Conservation (phyloP, 768 basidiomycete species). For the Cyclocybe cylindracea region DNA sequence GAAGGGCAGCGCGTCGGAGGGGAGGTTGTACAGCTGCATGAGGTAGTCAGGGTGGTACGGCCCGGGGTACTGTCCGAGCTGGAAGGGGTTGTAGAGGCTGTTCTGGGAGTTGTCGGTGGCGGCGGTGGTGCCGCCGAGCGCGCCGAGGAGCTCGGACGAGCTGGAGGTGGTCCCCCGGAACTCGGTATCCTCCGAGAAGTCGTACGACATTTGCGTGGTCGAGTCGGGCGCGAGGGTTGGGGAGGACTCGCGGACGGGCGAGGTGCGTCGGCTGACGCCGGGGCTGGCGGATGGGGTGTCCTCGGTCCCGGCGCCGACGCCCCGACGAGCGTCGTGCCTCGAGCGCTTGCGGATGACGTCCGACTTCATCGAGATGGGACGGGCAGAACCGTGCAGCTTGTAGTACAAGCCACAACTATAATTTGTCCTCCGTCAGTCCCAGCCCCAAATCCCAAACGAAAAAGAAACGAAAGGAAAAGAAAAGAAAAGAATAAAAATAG, state of each 20-base stretch:
- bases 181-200: constrained; percentile 47
- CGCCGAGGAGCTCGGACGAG: constrained; percentile 56
- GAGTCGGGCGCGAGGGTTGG: constrained; percentile 74
- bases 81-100: constrained; percentile 31
- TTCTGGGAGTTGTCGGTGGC: constrained; percentile 22
- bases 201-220: constrained; percentile 58
- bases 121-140: constrained; percentile 33
- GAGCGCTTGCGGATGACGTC: constrained; percentile 89
- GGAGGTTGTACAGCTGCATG: constrained; percentile 47
- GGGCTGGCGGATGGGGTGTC: constrained; percentile 80
- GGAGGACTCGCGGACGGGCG: constrained; percentile 60
- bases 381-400: constrained; percentile 83
- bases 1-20: constrained; percentile 57
- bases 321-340: constrained; percentile 72
- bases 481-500: too few species aligned
- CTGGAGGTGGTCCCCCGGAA: constrained; percentile 34
- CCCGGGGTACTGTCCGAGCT: constrained; percentile 54
- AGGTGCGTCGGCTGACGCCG: constrained; percentile 71
- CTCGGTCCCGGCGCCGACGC: constrained; percentile 44
- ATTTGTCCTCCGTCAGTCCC: too few species aligned
- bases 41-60: constrained; percentile 78
- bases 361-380: constrained; percentile 90
- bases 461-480: too few species aligned
- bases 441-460: too few species aligned
- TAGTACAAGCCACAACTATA: constrained; percentile 81